phyloP scores from a whole-genome alignment of 164 flowering plant genomes.

The Nelumbo lutea region DNA sequence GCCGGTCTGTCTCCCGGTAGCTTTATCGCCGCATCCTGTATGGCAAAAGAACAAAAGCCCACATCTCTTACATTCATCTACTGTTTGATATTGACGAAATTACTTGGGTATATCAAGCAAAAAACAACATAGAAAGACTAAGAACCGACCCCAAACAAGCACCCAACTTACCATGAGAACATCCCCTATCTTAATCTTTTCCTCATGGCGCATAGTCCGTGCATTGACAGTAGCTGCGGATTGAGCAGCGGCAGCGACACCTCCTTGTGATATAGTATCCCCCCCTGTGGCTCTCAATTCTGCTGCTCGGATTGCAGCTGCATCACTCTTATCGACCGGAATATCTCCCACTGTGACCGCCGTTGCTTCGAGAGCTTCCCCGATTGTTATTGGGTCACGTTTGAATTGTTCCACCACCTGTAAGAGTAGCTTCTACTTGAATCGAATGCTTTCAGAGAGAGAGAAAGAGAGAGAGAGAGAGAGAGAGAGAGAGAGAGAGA shows the following conservation, averaged over 20 bases:
- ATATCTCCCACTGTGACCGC: conserved; percentile 51
- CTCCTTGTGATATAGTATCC: conserved; percentile 39
- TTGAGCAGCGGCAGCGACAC: conserved; percentile 56
- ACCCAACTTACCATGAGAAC: conserved; percentile 31
- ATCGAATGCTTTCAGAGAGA: background rate
- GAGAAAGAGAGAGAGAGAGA: too few species aligned
- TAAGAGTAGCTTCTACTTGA: conserved; percentile 20
- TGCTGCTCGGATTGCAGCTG: conserved; percentile 64
- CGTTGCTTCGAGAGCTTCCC: conserved; percentile 21
- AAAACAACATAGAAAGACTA: too few species aligned
- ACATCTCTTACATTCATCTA: too few species aligned
- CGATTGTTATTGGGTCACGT: too few species aligned
- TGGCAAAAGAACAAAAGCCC: too few species aligned
- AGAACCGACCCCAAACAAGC: background rate
- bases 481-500: too few species aligned
- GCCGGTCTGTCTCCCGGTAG: conserved; percentile 48
- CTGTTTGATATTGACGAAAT: too few species aligned
- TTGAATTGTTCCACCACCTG: conserved; percentile 74
- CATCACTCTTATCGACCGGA: conserved; percentile 56
- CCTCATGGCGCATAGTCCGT: conserved; percentile 4
- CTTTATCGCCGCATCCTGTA: conserved; percentile 43
- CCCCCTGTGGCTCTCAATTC: conserved; percentile 59
- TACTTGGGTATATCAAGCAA: too few species aligned
- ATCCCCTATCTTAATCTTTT: conserved; percentile 28
- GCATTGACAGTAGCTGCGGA: conserved; percentile 54